These are phyloP conservation scores for Leishmania braziliensis DNA, from an alignment of 208 protist species.

Conservation along the genomic window DNA sequence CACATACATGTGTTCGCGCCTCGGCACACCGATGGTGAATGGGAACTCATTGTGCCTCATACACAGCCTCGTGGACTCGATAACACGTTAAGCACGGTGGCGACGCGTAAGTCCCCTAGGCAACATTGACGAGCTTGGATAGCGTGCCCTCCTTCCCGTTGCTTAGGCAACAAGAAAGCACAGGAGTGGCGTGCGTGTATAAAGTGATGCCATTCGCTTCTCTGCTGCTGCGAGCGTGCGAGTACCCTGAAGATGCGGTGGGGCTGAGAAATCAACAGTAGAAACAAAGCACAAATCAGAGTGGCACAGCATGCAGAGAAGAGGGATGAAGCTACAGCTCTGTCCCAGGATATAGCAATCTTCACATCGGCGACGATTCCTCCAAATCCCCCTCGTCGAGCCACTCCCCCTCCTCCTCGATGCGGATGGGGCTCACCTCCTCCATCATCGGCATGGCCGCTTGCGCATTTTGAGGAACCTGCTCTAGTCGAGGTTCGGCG, in stretches of 20 bases:
- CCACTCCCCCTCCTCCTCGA: conserved; percentile 58
- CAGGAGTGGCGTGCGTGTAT: not conserved
- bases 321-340: not conserved
- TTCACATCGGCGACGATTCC: conserved; percentile 14
- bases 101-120: not conserved
- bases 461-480: conserved; percentile 79
- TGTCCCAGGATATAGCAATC: not conserved
- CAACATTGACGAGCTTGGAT: not conserved
- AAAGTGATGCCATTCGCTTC: not conserved
- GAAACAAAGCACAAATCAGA: not conserved
- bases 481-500: conserved; percentile 50
- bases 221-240: not conserved
- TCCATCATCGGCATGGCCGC: conserved; percentile 44
- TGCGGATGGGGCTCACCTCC: conserved; percentile 68
- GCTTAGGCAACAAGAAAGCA: not conserved
- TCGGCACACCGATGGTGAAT: not conserved
- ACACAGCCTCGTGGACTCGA: not conserved
- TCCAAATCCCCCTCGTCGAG: conserved; percentile 31
- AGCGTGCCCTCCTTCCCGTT: too few species aligned
- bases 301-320: conserved; percentile 2
- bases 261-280: not conserved
- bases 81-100: not conserved
- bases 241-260: not conserved
- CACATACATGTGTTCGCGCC: not conserved
- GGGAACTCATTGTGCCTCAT: not conserved